Conservation (phyloP, 1,284 basidiomycete genomes). For the Cutaneotrichosporon sp. region DNA sequence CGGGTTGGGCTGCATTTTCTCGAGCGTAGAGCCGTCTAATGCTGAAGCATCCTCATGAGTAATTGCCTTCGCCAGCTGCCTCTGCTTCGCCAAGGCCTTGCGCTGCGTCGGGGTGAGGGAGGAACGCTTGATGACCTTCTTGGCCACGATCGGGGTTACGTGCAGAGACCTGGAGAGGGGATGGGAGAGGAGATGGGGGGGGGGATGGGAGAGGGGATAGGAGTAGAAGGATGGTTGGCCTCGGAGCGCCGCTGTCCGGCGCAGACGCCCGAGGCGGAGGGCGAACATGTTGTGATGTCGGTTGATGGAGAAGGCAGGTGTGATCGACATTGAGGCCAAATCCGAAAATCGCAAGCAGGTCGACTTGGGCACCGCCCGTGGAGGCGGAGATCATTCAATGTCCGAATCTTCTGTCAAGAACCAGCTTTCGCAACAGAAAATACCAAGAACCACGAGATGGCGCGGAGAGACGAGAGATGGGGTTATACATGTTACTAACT, state of each 20-base stretch:
- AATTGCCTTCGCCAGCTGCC: neutral
- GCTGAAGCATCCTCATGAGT: neutral
- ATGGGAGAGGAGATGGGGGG: neutral
- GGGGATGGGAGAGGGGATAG: neutral
- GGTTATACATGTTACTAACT: neutral
- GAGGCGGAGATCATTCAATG: neutral
- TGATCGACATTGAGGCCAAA: neutral
- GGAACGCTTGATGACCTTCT: conserved; percentile 3
- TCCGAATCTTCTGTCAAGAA: neutral
- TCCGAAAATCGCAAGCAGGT: neutral
- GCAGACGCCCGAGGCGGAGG: conserved; percentile 11
- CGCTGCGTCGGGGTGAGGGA: conserved; percentile 1
- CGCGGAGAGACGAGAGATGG: neutral
- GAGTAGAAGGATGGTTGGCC: neutral
- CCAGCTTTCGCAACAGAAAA: too few species aligned
- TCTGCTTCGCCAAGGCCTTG: conserved; percentile 10
- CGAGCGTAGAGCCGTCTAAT: neutral
- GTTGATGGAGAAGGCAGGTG: neutral
- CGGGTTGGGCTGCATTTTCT: neutral
- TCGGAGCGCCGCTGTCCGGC: neutral
- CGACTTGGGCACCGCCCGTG: neutral
- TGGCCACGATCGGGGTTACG: neutral
- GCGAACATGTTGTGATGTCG: conserved; percentile 4
- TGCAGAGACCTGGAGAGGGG: neutral
- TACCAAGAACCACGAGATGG: too few species aligned